Evolutionary conservation across 192 early-diverging fungal species (phyloP).

Genomic region (Geranomyces variabilis): DNA sequence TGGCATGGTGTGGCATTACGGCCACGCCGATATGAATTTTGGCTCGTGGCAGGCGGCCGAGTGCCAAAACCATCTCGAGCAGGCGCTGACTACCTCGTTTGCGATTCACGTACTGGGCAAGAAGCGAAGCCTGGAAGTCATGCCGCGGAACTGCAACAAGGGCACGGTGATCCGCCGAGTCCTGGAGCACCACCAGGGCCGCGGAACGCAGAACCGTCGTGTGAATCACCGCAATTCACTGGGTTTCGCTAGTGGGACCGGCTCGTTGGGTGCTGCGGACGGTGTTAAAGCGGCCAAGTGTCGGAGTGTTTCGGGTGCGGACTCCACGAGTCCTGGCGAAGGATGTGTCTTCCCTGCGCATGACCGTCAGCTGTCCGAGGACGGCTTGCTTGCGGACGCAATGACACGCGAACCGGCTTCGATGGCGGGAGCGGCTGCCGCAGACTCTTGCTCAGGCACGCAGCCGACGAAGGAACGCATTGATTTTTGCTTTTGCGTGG

Average conservation of each 20-base stretch:
- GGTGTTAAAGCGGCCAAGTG: slow-evolving; percentile 10
- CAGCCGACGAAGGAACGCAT: slow-evolving; percentile 27
- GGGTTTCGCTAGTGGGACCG: neutral
- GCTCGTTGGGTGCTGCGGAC: neutral
- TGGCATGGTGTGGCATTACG: slow-evolving; percentile 75
- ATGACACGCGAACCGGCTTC: neutral
- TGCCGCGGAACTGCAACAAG: slow-evolving; percentile 74
- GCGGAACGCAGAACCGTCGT: slow-evolving; percentile 21
- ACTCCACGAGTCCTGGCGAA: neutral
- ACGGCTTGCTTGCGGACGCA: neutral
- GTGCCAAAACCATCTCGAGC: slow-evolving; percentile 82
- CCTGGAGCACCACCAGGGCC: slow-evolving; percentile 57
- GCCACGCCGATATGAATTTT: slow-evolving; percentile 60
- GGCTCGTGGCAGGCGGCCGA: slow-evolving; percentile 81
- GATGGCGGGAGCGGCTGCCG: neutral
- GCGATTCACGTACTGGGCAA: slow-evolving; percentile 72
- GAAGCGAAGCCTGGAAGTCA: slow-evolving; percentile 70
- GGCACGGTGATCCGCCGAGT: slow-evolving; percentile 61
- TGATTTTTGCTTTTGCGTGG: slow-evolving; percentile 74
- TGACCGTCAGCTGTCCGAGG: neutral
- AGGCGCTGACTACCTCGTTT: slow-evolving; percentile 65
- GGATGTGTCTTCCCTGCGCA: neutral
- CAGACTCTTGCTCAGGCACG: neutral
- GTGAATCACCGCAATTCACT: neutral
- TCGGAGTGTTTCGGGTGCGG: neutral